Evolutionary conservation across 306 rosid species (phyloP).

Genomic region (Elaeagnus macrophylla): DNA sequence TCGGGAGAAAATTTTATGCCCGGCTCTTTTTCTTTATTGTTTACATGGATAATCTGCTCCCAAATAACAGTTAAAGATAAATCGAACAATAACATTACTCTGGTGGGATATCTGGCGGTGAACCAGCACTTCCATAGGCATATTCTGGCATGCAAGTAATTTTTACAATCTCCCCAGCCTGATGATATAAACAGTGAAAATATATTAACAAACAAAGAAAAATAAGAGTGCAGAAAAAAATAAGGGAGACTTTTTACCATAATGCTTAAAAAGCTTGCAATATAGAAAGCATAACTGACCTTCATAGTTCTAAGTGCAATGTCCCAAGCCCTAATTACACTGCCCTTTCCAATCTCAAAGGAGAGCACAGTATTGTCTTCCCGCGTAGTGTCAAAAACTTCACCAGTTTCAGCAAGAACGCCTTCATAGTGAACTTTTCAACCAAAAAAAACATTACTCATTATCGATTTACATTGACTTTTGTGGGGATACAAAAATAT

Average conservation of each 20-base stretch:
- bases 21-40: too few species aligned
- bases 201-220: background rate
- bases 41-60: too few species aligned
- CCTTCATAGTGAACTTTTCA: constrained; percentile 89
- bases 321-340: constrained; percentile 95
- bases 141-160: constrained; percentile 87
- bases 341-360: constrained; percentile 83
- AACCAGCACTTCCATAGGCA: constrained; percentile 88
- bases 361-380: constrained; percentile 90
- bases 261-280: background rate
- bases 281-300: constrained; percentile 30
- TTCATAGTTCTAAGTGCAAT: constrained; percentile 85
- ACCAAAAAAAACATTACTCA: constrained; percentile 4
- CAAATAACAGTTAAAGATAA: too few species aligned
- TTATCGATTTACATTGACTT: background rate
- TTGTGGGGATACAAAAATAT: too few species aligned
- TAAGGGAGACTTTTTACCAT: background rate
- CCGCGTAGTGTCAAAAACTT: constrained; percentile 80
- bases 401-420: constrained; percentile 64
- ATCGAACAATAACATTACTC: constrained; percentile 36
- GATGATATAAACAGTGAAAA: background rate
- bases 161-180: constrained; percentile 88
- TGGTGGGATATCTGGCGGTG: constrained; percentile 95
- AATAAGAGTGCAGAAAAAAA: constrained; percentile 8
- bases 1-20: too few species aligned